phyloP scores from a whole-genome alignment of 441 rosid species.

The Kokia cookei region DNA sequence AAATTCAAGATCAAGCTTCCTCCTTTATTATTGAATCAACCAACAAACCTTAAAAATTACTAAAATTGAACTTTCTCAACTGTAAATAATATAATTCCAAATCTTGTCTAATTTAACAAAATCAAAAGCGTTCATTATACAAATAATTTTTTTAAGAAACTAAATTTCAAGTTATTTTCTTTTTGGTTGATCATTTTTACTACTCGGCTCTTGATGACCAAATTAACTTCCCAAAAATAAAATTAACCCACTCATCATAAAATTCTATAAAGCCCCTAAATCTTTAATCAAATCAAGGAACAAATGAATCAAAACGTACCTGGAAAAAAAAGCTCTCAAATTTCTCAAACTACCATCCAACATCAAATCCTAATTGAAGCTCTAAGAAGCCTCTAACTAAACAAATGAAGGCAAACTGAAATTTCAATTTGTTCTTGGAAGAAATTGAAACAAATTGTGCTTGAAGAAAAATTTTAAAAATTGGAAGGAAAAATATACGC shows the following conservation, averaged over 20 bases:
- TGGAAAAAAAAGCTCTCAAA: slow-evolving; percentile 4
- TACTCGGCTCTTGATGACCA: neutral
- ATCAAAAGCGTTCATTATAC: neutral
- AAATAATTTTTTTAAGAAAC: too few relatives aligned
- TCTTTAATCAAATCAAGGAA: neutral
- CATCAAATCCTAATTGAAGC: neutral
- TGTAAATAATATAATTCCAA: neutral
- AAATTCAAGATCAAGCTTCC: neutral
- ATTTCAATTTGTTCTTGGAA: neutral
- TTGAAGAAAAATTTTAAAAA: neutral
- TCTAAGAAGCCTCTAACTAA: slow-evolving; percentile 5
- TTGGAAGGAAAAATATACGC: neutral
- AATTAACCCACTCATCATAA: neutral
- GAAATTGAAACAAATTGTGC: neutral
- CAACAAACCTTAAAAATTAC: neutral
- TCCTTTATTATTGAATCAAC: neutral
- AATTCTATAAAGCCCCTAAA: neutral
- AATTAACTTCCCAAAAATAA: neutral
- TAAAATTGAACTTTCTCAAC: neutral
- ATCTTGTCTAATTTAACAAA: neutral
- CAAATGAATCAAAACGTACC: slow-evolving; percentile 22
- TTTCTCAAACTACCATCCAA: slow-evolving; percentile 7
- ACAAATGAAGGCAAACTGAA: neutral
- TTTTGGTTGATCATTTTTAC: neutral
- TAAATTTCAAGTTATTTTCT: neutral